Evolutionary conservation across 1,284 basidiomycete genomes (phyloP), one percentile per base, ranked within the genome.

Genomic region (Testicularia cyperi): DNA sequence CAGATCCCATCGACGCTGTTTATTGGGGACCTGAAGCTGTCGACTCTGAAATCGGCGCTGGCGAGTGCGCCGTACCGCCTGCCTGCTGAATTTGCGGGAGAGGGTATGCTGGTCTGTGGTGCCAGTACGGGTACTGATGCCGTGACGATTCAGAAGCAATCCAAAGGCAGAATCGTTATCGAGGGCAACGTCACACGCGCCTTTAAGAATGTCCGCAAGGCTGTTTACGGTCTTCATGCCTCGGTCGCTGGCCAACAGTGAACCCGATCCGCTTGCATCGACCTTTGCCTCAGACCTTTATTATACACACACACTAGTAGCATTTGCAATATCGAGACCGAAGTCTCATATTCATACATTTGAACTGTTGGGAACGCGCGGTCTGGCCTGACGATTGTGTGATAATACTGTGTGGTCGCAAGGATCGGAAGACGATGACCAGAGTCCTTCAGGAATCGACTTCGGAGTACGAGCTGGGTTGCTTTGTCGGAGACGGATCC

Each of bases 1-100:
- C 15, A 39, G 21, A 35, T 51, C 5, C 38, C 53, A 13, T 52
- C 56, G 3, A 75, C 74, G 13, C 51, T 76, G 19, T 75, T 72
- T 41, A 68, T 76, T 38, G 74, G 74, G 35, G 72, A 75, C 47
- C 47, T 76, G n/a, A 64, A 65, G n/a, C 70, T 76, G 9, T 63
- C 70, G 1, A 56, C 67, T 6, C 63, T 76, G 33, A 72, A 74
- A 36, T 12, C 52, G 6, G 38, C 57, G 2, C 53, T 74, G 7
- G 32, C 56, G 3, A 19, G 32, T 0, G 28, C 51, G 4, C 32
- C 51, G 3, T 54, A 55, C 39, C 41, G 69, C 2, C 60, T 75
- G n/a, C 53, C 65, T 5, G 58, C 74, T n/a, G 74, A 76, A 28
- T 76, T 76, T 49, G 72, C 69, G 2, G 74, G 72, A 13, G 65